Evolutionary conservation across 2,329 filamentous ascomycete genomes (phyloP).

Genomic region (Xylaria sp.): DNA sequence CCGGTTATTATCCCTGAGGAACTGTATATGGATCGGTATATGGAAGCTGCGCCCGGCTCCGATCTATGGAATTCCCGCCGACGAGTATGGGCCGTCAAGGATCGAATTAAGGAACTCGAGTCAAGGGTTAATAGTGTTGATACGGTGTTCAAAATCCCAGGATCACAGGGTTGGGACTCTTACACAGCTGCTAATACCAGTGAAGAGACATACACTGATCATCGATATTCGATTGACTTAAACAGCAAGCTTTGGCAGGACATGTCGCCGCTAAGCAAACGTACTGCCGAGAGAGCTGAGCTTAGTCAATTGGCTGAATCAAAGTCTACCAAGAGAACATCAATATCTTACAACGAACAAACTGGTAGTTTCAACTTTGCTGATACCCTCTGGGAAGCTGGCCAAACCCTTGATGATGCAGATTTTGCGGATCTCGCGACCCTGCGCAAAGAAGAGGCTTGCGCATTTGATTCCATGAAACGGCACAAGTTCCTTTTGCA

Average conservation of each 20-base stretch:
- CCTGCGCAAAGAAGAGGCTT: constrained; percentile 52
- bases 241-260: constrained; percentile 35
- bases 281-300: constrained; percentile 16
- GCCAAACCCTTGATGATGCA: constrained; percentile 53
- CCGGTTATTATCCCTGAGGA: constrained; percentile 82
- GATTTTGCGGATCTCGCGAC: constrained; percentile 59
- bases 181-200: not conserved
- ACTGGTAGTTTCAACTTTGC: constrained; percentile 28
- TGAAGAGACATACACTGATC: not conserved
- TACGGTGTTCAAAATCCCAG: constrained; percentile 16
- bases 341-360: constrained; percentile 1
- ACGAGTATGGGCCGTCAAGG: constrained; percentile 79
- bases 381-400: constrained; percentile 40
- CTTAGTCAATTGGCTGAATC: constrained; percentile 21
- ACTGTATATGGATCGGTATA: constrained; percentile 89
- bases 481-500: constrained; percentile 83
- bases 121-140: constrained; percentile 20
- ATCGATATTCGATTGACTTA: constrained; percentile 24
- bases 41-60: constrained; percentile 72
- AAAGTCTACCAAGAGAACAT: constrained; percentile 34
- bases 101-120: constrained; percentile 62
- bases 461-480: constrained; percentile 72
- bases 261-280: constrained; percentile 34
- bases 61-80: constrained; percentile 72
- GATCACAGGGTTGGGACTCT: constrained; percentile 7